Percentiles rank a stretch among this genome's conserved stretches.
Evolutionary conservation across 352 stramenopile genomes (phyloP).

Genomic region (Pythium biforme): DNA sequence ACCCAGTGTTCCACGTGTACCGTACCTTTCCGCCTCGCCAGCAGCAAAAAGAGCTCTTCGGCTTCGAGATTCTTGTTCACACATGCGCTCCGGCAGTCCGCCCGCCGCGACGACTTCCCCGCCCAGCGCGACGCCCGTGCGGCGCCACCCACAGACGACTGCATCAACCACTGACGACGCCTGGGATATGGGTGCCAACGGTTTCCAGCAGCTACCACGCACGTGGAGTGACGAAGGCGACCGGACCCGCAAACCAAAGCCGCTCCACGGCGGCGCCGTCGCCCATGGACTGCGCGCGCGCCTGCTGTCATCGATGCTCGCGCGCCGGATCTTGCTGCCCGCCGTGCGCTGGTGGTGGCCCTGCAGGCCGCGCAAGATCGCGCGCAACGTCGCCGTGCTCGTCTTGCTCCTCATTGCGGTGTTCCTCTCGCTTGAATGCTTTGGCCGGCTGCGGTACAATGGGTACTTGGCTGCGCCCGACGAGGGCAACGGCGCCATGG

Average conservation of each 20-base stretch:
- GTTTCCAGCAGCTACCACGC: slow-evolving; percentile 4
- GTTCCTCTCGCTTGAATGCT: slow-evolving; percentile 42
- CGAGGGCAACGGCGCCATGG: slow-evolving; percentile 48
- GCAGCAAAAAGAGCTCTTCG: background rate
- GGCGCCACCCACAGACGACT: background rate
- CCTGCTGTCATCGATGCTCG: slow-evolving; percentile 4
- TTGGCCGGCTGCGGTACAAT: slow-evolving; percentile 50
- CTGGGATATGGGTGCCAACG: slow-evolving; percentile 4
- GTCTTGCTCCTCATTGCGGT: slow-evolving; percentile 28
- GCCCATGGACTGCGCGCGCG: slow-evolving; percentile 2
- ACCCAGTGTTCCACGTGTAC: background rate
- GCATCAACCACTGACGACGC: background rate
- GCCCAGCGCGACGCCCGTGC: background rate
- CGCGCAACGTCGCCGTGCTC: slow-evolving; percentile 24
- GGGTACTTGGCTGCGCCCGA: slow-evolving; percentile 40
- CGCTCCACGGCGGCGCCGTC: background rate
- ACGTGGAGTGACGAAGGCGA: slow-evolving; percentile 22
- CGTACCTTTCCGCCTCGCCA: background rate
- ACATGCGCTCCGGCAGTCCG: background rate
- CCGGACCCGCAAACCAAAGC: slow-evolving; percentile 10
- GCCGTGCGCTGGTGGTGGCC: slow-evolving; percentile 25
- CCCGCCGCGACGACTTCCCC: background rate
- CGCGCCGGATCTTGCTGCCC: slow-evolving; percentile 14
- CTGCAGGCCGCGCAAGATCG: slow-evolving; percentile 18
- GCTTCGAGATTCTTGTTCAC: slow-evolving; percentile 4